phyloP scores from a whole-genome alignment of 768 basidiomycete genomes.

The Tylopilus felleus region DNA sequence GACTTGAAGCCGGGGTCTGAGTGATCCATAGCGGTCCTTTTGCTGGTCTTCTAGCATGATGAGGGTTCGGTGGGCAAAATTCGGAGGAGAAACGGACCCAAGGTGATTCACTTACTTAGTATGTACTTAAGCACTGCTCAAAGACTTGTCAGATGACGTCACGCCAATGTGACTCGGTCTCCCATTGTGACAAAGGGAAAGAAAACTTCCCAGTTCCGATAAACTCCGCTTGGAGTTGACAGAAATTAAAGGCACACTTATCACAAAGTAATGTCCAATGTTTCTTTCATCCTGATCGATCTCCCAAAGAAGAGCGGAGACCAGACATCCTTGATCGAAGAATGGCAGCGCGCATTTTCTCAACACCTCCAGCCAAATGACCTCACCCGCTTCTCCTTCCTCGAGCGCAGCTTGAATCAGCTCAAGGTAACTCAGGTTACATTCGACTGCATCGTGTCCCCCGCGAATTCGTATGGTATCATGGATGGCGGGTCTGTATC shows the following conservation, averaged over 20 bases:
- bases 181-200: too few species aligned
- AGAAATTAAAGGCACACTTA: too few species aligned
- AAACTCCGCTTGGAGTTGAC: too few species aligned
- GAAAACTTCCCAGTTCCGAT: too few species aligned
- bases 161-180: too few species aligned
- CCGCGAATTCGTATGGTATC: conserved; percentile 7
- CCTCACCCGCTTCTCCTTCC: conserved; percentile 4
- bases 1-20: conserved; percentile 8
- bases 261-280: neutral
- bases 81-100: neutral
- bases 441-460: conserved; percentile 9
- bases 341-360: conserved; percentile 1
- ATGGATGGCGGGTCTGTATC: conserved; percentile 8
- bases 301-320: neutral
- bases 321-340: neutral
- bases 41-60: conserved; percentile 10
- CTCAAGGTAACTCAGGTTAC: neutral
- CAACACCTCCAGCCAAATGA: conserved; percentile 2
- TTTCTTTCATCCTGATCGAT: neutral
- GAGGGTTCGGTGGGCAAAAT: neutral
- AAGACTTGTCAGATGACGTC: too few species aligned
- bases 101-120: too few species aligned
- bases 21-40: neutral
- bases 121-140: too few species aligned
- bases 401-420: neutral